These are phyloP conservation scores for Abrus precatorius DNA, from an alignment of 306 rosid genomes.

Conservation along the genomic window DNA sequence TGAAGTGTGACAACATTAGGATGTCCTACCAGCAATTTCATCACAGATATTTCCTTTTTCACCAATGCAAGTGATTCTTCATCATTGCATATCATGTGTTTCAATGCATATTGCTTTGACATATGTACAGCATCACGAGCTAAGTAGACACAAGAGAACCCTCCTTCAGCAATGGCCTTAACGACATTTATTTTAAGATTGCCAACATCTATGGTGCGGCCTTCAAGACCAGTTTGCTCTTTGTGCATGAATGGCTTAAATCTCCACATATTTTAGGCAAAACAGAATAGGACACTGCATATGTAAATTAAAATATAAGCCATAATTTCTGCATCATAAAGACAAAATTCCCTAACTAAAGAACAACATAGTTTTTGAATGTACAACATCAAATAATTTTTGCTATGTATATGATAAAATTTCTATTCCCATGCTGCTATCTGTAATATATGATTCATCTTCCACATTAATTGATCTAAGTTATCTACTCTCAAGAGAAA, in stretches of 20 bases:
- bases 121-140: constrained; percentile 81
- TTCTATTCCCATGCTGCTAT: background rate
- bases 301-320: constrained; percentile 39
- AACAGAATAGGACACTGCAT: constrained; percentile 45
- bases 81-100: constrained; percentile 92
- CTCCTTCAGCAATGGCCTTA: constrained; percentile 95
- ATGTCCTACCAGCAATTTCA: constrained; percentile 88
- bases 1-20: constrained; percentile 85
- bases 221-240: constrained; percentile 90
- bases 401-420: constrained; percentile 4
- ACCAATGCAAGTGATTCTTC: constrained; percentile 88
- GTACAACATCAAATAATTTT: constrained; percentile 25
- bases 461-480: constrained; percentile 1
- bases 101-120: constrained; percentile 95
- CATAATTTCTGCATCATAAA: background rate
- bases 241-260: constrained; percentile 94
- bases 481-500: background rate
- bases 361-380: constrained; percentile 15
- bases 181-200: constrained; percentile 79
- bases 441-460: constrained; percentile 26
- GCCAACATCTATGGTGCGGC: constrained; percentile 87
- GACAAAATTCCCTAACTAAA: constrained; percentile 19
- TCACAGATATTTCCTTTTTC: constrained; percentile 81
- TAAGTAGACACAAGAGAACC: constrained; percentile 95
- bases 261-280: constrained; percentile 79